Percentiles rank a stretch among this genome's conserved stretches.
Conservation (phyloP, 1,284 basidiomycete genomes). For the Ustilago nuda region DNA sequence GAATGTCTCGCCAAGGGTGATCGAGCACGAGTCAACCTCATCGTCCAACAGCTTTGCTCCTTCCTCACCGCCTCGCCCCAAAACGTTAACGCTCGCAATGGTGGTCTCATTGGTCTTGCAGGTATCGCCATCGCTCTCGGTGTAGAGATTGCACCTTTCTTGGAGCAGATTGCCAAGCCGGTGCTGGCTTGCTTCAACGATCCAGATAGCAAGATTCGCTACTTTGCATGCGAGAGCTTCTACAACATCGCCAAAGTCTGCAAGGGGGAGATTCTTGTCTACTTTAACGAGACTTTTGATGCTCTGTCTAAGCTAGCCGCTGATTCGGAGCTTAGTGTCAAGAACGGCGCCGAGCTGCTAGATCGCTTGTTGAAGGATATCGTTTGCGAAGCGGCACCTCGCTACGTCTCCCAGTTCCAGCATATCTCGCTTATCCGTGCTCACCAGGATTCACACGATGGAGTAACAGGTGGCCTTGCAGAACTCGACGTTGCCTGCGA, state of each 20-base stretch:
- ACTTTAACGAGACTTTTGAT: constrained; percentile 99
- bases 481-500: constrained; percentile 66
- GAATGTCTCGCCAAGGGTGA: constrained; percentile 86
- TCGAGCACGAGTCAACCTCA: constrained; percentile 81
- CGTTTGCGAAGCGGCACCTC: constrained; percentile 93
- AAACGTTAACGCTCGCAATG: constrained; percentile 82
- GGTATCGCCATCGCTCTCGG: constrained; percentile 95
- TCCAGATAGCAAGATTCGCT: constrained; percentile 91
- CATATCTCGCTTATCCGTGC: constrained; percentile 72
- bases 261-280: constrained; percentile 94
- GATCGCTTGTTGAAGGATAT: constrained; percentile 97
- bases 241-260: constrained; percentile 98
- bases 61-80: constrained; percentile 56
- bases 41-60: constrained; percentile 93
- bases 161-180: constrained; percentile 90
- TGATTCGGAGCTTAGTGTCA: constrained; percentile 94
- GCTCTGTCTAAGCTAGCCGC: constrained; percentile 97
- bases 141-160: constrained; percentile 90
- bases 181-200: constrained; percentile 94
- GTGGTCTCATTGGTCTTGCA: constrained; percentile 94
- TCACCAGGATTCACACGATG: constrained; percentile 73
- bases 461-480: constrained; percentile 51
- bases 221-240: constrained; percentile 96
- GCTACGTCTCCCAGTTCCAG: constrained; percentile 89
- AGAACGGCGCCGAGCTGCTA: constrained; percentile 98